Evolutionary conservation across 192 early-diverging fungal genomes (phyloP), one percentile per base, ranked within the genome.

Genomic region (Lunasporangiospora selenospora): DNA sequence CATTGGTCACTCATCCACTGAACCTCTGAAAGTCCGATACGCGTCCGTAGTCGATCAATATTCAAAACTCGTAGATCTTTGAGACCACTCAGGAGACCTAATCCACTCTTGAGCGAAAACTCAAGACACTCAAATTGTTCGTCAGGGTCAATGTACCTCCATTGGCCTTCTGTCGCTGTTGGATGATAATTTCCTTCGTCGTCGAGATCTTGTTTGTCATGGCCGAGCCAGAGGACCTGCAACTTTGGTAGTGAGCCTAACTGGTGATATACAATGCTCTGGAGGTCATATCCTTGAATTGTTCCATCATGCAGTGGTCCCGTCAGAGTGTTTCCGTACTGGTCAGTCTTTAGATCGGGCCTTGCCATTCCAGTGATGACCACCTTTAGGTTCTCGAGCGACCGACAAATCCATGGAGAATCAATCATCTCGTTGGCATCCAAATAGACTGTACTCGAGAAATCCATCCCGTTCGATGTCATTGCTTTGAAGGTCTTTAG

Each of bases 101-200:
- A 16, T 34, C 67, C 67, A 26, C 58, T 62, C 31, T 24, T 47
- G 0, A 71, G 19, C 33, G 67, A 71, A 34, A 71, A 71, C 34
- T 71, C 59, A 19, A 71, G 53, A 34, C 67, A 71, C 26, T 61
- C 59, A 50, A 62, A 61, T 53, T 71, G 67, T 8, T 55, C 53
- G 7, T 71, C 67, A 0, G 67, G 67, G 31, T 71, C 67, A 44
- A 71, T 71, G 39, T 40, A 71, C 40, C 30, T 26, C 53, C 58
- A 71, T 21, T 54, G 59, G 0, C 67, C 67, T 13, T 62, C 44
- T n/a, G 51, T 21, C 3, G 58, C 65, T 29, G 53, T 48, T 12
- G 46, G 30, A 21, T 62, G 39, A 43, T 71, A 71, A 29, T 71
- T 71, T 15, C 62, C 59, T 27, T 71, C 67, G 46, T 71, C 67